Conservation (phyloP, 2,329 filamentous ascomycete species). For the Sporothrix protearum region DNA sequence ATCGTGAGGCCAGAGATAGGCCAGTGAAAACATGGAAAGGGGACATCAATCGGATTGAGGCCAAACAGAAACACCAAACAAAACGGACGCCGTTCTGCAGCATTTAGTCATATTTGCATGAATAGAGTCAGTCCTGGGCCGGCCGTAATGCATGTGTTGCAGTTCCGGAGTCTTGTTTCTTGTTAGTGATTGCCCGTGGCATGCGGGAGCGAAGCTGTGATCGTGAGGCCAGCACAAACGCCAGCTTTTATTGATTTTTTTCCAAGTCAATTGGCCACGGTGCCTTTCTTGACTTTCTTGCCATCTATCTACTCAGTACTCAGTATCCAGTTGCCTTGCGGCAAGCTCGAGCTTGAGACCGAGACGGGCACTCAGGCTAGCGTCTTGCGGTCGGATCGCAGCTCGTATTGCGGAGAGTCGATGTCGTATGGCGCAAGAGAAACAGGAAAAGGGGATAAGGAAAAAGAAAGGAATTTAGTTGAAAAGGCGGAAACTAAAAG, state of each 20-base stretch:
- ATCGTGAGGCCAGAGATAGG: neutral
- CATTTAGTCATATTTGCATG: conserved; percentile 3
- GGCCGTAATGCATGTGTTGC: neutral
- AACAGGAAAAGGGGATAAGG: neutral
- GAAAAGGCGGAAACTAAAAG: neutral
- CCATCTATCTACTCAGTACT: too few relatives aligned
- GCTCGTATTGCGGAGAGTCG: conserved; percentile 9
- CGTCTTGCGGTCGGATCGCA: neutral
- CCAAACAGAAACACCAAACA: neutral
- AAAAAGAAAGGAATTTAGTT: neutral
- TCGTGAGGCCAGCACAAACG: conserved; percentile 1
- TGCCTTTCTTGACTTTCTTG: too few relatives aligned
- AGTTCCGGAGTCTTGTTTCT: neutral
- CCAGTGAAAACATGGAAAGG: neutral
- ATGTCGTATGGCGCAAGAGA: neutral
- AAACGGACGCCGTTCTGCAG: conserved; percentile 1
- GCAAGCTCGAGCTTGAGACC: conserved; percentile 3
- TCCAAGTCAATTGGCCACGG: neutral
- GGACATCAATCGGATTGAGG: neutral
- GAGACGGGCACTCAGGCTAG: neutral
- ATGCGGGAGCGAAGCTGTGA: neutral
- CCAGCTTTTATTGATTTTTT: too few relatives aligned
- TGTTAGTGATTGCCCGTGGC: neutral
- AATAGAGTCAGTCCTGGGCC: neutral
- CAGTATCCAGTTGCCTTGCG: too few relatives aligned